Evolutionary conservation across 305 asterid genomes (phyloP), one percentile per base, ranked within the genome.

Genomic region (Fraxinus dipetala): DNA sequence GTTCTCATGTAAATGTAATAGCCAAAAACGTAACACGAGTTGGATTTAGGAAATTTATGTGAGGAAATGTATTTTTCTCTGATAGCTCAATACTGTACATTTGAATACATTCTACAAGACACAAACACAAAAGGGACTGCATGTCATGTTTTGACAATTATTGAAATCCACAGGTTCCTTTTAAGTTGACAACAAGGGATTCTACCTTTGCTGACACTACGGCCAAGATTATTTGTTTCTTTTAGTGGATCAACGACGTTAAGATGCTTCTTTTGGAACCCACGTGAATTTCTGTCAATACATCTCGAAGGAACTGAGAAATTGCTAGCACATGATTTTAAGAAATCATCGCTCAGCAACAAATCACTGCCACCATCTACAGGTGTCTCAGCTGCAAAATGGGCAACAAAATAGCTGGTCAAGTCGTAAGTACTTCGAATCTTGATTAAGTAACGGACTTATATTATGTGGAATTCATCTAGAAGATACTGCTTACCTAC

Each of bases 181-280:
- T 28, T 34, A 78, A 45, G 48, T 65, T 56, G 76, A 82, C 31
- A 77, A 75, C 22, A 79, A 35, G 36, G n/a, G 32, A 6, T 72
- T 20, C 63, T 90, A 95, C 98, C 98, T 93, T 88, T 88, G 83
- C 90, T 91, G 72, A 95, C 96, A 82, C 99, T 93, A 6, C 99
- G 93, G 30, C 99, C 99, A 43, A 95, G 97, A 88, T 95, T 95
- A 84, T 94, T 94, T 83, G 69, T 83, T 79, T 92, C 95, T 84
- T 89, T 93, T 38, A 93, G 89, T 10, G 98, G 99, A 87, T 95
- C 99, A 73, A 95, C 86, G 20, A 95, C 91, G 85, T 95, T 95
- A 11, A 95, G 92, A 89, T 89, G 84, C 91, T 95, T 95, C 76
- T n/a, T 84, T 72, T 80, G 94, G 87, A 95, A 91, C 54, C 88